These are phyloP conservation scores for Linderina pennispora DNA, from an alignment of 192 early-diverging fungal species.

Conservation along the genomic window DNA sequence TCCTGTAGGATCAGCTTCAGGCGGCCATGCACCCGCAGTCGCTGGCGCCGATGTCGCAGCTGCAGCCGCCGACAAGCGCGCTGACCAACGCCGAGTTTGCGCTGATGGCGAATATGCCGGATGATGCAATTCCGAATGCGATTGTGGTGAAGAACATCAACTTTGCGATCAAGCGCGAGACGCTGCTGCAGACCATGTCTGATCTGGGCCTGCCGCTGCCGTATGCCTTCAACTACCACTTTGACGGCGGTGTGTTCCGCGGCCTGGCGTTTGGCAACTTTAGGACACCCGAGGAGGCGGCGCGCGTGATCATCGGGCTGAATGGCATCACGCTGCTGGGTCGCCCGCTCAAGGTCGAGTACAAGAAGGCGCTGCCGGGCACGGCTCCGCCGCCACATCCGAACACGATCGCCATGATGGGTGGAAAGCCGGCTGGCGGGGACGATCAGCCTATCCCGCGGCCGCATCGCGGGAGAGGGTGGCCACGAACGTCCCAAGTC, in stretches of 20 bases:
- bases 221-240: slow-evolving; percentile 81
- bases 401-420: slow-evolving; percentile 52
- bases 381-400: slow-evolving; percentile 49
- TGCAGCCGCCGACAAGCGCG: slow-evolving; percentile 32
- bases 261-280: slow-evolving; percentile 80
- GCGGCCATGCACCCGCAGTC: slow-evolving; percentile 43
- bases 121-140: slow-evolving; percentile 62
- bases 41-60: slow-evolving; percentile 24
- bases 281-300: slow-evolving; percentile 68
- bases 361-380: slow-evolving; percentile 67
- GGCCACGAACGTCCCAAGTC: slow-evolving; percentile 24
- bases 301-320: slow-evolving; percentile 57
- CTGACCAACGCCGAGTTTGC: slow-evolving; percentile 44
- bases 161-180: slow-evolving; percentile 73
- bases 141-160: slow-evolving; percentile 83
- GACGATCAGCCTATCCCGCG: slow-evolving; percentile 38
- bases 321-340: slow-evolving; percentile 68
- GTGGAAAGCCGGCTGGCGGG: slow-evolving; percentile 2
- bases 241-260: slow-evolving; percentile 73
- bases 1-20: slow-evolving; percentile 46
- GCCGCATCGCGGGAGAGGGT: slow-evolving; percentile 22
- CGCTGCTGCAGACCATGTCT: slow-evolving; percentile 61
- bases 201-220: slow-evolving; percentile 64
- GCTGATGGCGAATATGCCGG: slow-evolving; percentile 49
- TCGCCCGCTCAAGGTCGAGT: slow-evolving; percentile 72